Evolutionary conservation across 2,329 filamentous ascomycete genomes (phyloP).

Genomic region (Aureobasidium leucospermi): DNA sequence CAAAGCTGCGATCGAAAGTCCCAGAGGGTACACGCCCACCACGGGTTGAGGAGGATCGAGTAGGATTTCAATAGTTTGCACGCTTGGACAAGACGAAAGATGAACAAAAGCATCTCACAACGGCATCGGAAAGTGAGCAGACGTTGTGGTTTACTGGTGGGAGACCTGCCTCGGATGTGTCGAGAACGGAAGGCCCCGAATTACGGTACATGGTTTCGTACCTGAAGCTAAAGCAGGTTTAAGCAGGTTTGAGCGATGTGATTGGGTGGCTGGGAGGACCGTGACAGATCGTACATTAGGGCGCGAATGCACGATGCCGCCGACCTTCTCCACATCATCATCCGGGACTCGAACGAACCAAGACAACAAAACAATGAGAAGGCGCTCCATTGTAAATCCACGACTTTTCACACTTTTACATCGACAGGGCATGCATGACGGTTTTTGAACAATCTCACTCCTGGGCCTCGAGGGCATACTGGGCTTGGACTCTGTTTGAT

Average conservation of each 20-base stretch:
- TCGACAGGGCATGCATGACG: constrained; percentile 5
- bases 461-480: neutral
- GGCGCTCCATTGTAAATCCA: neutral
- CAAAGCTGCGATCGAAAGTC: neutral
- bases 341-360: neutral
- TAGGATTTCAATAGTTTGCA: constrained; percentile 3
- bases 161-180: neutral
- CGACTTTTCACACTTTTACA: neutral
- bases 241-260: neutral
- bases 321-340: neutral
- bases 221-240: neutral
- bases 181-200: neutral
- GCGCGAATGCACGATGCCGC: neutral
- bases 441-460: neutral
- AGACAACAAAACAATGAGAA: constrained; percentile 5
- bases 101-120: neutral
- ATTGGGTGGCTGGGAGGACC: constrained; percentile 7
- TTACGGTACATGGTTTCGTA: neutral
- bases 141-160: neutral
- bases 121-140: neutral
- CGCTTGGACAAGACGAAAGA: neutral
- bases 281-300: neutral
- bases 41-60: neutral
- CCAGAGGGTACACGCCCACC: neutral
- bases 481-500: constrained; percentile 13